Evolutionary conservation across 352 stramenopile species (phyloP).

Genomic region (Globisporangium megalacanthum): DNA sequence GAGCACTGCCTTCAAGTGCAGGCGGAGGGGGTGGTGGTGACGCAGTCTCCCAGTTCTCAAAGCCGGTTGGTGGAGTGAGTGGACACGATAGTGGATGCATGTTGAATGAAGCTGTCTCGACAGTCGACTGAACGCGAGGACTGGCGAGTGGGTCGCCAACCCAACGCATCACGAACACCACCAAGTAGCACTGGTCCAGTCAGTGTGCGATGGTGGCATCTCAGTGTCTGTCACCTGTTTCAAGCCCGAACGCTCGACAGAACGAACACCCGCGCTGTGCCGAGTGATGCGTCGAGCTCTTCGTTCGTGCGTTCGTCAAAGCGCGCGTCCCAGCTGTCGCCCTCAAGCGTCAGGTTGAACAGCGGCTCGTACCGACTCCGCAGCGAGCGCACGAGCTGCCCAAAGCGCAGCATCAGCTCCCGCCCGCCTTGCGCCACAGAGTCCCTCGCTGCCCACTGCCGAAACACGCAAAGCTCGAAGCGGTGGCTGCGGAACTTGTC

Average conservation of each 20-base stretch:
- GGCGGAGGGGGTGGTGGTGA: no score
- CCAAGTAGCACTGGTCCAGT: neutral
- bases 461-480: slow-evolving; percentile 8
- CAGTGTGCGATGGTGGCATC: no score
- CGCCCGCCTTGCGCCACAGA: neutral
- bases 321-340: slow-evolving; percentile 9
- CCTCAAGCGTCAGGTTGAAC: slow-evolving; percentile 2
- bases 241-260: slow-evolving; percentile 2
- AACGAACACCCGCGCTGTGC: slow-evolving; percentile 5
- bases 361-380: neutral
- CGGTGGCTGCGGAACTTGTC: neutral
- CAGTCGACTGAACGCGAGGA: no score
- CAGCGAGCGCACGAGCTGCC: neutral
- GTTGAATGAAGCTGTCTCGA: no score
- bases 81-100: no score
- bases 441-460: slow-evolving; percentile 5
- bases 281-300: slow-evolving; percentile 4
- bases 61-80: no score
- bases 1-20: no score
- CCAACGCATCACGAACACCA: no score
- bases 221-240: neutral
- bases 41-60: no score
- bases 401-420: neutral
- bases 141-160: no score
- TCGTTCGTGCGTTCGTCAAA: neutral